phyloP scores from a whole-genome alignment of 495 filamentous ascomycete genomes.

The Geoglossum glabrum region DNA sequence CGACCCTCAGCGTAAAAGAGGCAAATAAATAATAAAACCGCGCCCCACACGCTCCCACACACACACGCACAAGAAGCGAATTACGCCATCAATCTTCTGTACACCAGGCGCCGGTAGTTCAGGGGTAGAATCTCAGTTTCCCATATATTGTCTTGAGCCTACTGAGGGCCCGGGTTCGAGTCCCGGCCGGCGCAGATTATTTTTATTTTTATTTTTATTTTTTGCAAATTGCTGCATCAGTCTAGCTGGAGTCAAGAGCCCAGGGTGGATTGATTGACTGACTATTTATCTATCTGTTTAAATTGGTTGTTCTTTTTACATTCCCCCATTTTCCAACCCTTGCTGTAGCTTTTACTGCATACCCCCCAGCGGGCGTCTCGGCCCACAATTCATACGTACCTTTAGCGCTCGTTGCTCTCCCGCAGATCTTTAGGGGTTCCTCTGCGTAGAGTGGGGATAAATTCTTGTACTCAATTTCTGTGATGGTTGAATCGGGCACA shows the following conservation, averaged over 20 bases:
- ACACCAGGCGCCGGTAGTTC: slow-evolving; percentile 5
- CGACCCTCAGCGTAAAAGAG: too few species aligned
- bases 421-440: slow-evolving; percentile 27
- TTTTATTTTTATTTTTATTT: background rate
- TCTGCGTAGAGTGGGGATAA: slow-evolving; percentile 60
- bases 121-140: slow-evolving; percentile 8
- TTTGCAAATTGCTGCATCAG: too few species aligned
- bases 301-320: background rate
- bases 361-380: slow-evolving; percentile 14
- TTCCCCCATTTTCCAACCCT: slow-evolving; percentile 3
- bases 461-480: slow-evolving; percentile 54
- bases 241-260: too few species aligned
- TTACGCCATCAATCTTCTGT: background rate
- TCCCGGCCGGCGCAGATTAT: slow-evolving; percentile 6
- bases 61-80: background rate
- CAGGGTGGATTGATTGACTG: too few species aligned
- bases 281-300: background rate
- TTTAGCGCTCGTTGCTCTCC: slow-evolving; percentile 4
- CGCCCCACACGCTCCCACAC: too few species aligned
- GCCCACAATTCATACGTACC: slow-evolving; percentile 14
- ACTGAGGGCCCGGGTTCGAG: slow-evolving; percentile 7
- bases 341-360: slow-evolving; percentile 13
- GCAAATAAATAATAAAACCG: too few species aligned
- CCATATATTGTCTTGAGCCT: slow-evolving; percentile 1
- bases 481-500: slow-evolving; percentile 15